A percentile compares a stretch with the other conserved stretches of the same genome.
Conservation (phyloP, 768 basidiomycete genomes). For the Pleurotus salmoneostramineus region DNA sequence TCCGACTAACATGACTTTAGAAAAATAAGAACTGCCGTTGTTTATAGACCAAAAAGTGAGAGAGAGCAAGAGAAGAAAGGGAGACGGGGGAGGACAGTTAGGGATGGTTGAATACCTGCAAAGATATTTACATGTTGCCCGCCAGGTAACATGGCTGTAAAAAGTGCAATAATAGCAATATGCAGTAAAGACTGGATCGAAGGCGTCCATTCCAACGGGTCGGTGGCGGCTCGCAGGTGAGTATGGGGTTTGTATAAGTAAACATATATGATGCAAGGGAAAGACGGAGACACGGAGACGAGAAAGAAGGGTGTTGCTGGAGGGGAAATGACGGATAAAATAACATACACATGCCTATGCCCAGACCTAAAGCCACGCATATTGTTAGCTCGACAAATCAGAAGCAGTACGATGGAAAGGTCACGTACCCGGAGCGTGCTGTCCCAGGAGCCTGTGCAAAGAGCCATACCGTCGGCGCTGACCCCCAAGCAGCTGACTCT, state of each 20-base stretch:
- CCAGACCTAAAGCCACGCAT: conserved; percentile 59
- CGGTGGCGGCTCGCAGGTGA: conserved; percentile 46
- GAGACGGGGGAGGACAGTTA: conserved; percentile 31
- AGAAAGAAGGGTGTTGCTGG: conserved; percentile 14
- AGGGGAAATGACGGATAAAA: conserved; percentile 18
- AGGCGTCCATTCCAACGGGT: conserved; percentile 40
- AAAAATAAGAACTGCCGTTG: conserved; percentile 33
- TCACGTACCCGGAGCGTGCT: conserved; percentile 85
- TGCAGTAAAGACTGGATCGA: conserved; percentile 60
- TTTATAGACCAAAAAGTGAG: conserved; percentile 35
- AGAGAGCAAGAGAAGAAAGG: conserved; percentile 28
- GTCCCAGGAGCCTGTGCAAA: conserved; percentile 99
- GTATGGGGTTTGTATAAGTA: conserved; percentile 45
- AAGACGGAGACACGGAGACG: conserved; percentile 13
- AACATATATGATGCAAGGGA: conserved; percentile 27
- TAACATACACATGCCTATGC: conserved; percentile 46
- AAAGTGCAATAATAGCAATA: conserved; percentile 11
- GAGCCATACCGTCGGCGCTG: conserved; percentile 94
- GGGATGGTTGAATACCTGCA: conserved; percentile 25
- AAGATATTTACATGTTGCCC: conserved; percentile 18
- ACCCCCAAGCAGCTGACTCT: conserved; percentile 96
- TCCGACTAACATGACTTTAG: conserved; percentile 6
- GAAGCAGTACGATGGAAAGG: conserved; percentile 4
- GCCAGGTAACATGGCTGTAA: conserved; percentile 10
- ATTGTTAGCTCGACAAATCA: not conserved